These are phyloP conservation scores for Nakazawaea holstii DNA, from an alignment of 805 yeast species.

Conservation along the genomic window DNA sequence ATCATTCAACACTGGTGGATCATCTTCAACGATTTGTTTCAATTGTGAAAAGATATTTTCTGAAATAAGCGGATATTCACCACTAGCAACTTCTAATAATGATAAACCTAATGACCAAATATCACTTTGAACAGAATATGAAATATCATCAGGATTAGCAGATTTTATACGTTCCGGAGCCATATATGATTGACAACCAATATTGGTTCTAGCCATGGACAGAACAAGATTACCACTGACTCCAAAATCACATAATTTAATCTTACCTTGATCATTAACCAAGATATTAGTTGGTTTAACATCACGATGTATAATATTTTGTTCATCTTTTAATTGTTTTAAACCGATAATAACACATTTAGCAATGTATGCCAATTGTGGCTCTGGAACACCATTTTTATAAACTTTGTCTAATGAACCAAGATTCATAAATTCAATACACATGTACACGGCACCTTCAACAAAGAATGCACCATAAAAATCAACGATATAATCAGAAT, in stretches of 20 bases:
- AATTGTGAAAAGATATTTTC: constrained; percentile 92
- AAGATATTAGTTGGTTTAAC: constrained; percentile 94
- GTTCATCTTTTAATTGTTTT: constrained; percentile 78
- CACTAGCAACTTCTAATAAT: constrained; percentile 82
- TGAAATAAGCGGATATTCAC: constrained; percentile 94
- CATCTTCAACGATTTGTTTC: constrained; percentile 95
- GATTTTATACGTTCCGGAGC: constrained; percentile 94
- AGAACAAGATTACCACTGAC: constrained; percentile 94
- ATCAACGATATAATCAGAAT: constrained; percentile 87
- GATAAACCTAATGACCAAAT: constrained; percentile 92
- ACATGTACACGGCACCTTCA: constrained; percentile 97
- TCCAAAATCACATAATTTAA: constrained; percentile 93
- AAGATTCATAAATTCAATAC: constrained; percentile 97
- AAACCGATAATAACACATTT: constrained; percentile 78
- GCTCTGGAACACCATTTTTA: constrained; percentile 70
- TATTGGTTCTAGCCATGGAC: constrained; percentile 88
- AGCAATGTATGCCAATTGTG: constrained; percentile 72
- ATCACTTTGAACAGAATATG: constrained; percentile 91
- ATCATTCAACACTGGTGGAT: constrained; percentile 66
- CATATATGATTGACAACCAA: constrained; percentile 98
- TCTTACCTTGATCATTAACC: constrained; percentile 71
- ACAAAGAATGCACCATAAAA: constrained; percentile 96
- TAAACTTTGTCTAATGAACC: constrained; percentile 88
- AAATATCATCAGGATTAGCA: constrained; percentile 63
- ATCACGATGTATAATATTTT: constrained; percentile 92